Base-by-base conservation (phyloP, 306 rosid genomes). In the Ziziphus jujuba region DNA sequence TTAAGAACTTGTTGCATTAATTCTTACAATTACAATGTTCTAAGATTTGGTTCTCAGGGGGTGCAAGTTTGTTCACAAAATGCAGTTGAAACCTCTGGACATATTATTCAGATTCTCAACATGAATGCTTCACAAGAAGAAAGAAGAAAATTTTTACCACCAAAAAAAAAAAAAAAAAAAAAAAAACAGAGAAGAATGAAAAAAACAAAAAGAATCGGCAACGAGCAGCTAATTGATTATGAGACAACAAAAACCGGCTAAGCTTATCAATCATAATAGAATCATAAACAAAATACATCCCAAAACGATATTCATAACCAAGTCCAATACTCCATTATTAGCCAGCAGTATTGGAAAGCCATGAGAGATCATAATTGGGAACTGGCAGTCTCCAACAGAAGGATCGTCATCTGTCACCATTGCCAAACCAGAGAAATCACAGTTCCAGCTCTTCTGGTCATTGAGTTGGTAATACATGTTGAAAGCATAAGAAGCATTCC, bases 401-500 rank as follows among this genome's bases (percentile, higher is more conserved):
- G 97, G 96, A 83, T 91, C 87, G 3, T 84, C 45, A 40, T 76
- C 79, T 5, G 89, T 86, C 68, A 77, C 47, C 57, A 67, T 28
- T 56, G 86, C 97, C 77, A 91, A 63, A 50, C 97, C 92, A 67
- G 76, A 67, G 66, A 91, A 91, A 59, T 86, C 89, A 70, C 97
- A 91, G 61, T 73, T 81, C 87, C 84, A 73, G n/a, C 69, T 69
- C 50, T 65, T 69, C 69, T 91, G 97, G 63, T 71, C 79, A 56
- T 91, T 71, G 7, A 88, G 74, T 75, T 91, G 97, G 75, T 82
- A 91, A 66, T 84, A 91, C 96, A 91, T 91, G 82, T 91, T 91
- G 59, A 91, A 91, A 38, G 97, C 97, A 80, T 88, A 91, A 55
- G 98, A 93, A 7, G 98, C 98, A 85, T 93, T 93, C 19, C 87